Evolutionary conservation across 1,139 yeast species (phyloP).

Genomic region (Lodderomyces jiufengensis): DNA sequence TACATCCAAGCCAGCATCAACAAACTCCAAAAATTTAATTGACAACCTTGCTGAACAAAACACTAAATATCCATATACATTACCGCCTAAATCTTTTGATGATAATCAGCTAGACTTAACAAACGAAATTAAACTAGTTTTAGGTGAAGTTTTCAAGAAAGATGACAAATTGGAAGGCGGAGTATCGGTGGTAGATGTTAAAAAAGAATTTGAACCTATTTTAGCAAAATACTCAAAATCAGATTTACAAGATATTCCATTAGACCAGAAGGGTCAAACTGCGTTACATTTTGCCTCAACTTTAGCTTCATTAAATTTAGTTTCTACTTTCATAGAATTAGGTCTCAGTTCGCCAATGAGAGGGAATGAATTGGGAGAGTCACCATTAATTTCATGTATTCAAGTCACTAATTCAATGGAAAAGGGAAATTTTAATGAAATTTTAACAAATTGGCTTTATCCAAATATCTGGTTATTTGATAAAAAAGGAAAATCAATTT

Average conservation of each 20-base stretch:
- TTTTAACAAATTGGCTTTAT: conserved; percentile 34
- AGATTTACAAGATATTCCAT: conserved; percentile 31
- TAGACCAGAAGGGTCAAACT: conserved; percentile 42
- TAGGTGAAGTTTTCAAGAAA: conserved; percentile 42
- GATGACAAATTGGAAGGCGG: conserved; percentile 23
- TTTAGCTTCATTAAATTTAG: conserved; percentile 37
- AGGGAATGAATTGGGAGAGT: conserved; percentile 39
- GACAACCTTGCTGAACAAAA: conserved; percentile 30
- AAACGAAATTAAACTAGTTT: conserved; percentile 54
- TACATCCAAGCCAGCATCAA: background rate
- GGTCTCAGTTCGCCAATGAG: conserved; percentile 41
- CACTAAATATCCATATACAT: conserved; percentile 48
- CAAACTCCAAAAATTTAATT: conserved; percentile 2
- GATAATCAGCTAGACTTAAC: conserved; percentile 31
- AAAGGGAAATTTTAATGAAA: conserved; percentile 35
- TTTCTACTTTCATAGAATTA: conserved; percentile 33
- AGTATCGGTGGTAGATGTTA: conserved; percentile 35
- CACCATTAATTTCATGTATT: conserved; percentile 39
- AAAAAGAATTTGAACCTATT: conserved; percentile 22
- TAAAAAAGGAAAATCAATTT: conserved; percentile 29
- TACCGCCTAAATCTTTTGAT: conserved; percentile 48
- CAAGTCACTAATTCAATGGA: conserved; percentile 47
- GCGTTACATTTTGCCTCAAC: conserved; percentile 48
- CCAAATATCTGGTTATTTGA: conserved; percentile 39
- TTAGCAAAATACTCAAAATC: conserved; percentile 12